Percentiles rank a stretch among this genome's conserved stretches.
phyloP scores from a whole-genome alignment of 306 rosid genomes.

The Quercus glauca region DNA sequence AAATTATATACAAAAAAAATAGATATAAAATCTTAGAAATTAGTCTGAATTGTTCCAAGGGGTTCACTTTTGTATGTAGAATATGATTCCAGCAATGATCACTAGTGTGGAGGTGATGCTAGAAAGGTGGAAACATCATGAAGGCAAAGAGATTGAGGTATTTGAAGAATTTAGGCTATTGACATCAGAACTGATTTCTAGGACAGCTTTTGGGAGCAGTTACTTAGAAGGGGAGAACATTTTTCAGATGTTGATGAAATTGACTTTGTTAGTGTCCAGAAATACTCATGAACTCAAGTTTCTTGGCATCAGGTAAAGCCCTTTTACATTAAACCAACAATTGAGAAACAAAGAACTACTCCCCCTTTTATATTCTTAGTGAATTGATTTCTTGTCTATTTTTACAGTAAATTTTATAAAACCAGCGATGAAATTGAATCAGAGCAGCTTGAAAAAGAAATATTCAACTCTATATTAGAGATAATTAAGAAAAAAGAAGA shows the following conservation, averaged over 20 bases:
- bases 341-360: neutral
- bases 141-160: too few relatives aligned
- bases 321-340: neutral
- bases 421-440: constrained; percentile 21
- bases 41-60: neutral
- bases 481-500: constrained; percentile 17
- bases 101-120: constrained; percentile 13
- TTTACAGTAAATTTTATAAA: constrained; percentile 21
- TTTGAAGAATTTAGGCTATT: too few relatives aligned
- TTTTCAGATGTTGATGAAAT: too few relatives aligned
- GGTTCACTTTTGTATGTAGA: neutral
- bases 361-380: neutral
- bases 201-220: too few relatives aligned
- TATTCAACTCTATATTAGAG: neutral
- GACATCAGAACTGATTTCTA: too few relatives aligned
- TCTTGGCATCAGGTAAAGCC: constrained; percentile 3
- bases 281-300: neutral
- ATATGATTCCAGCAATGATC: constrained; percentile 23
- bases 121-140: too few relatives aligned
- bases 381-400: neutral
- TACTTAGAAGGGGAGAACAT: too few relatives aligned
- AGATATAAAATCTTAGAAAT: too few relatives aligned
- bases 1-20: too few relatives aligned
- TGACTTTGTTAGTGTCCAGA: neutral
- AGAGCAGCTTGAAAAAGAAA: constrained; percentile 10